Conservation (phyloP, 495 filamentous ascomycete species). For the Saxispiralis lemnorum region DNA sequence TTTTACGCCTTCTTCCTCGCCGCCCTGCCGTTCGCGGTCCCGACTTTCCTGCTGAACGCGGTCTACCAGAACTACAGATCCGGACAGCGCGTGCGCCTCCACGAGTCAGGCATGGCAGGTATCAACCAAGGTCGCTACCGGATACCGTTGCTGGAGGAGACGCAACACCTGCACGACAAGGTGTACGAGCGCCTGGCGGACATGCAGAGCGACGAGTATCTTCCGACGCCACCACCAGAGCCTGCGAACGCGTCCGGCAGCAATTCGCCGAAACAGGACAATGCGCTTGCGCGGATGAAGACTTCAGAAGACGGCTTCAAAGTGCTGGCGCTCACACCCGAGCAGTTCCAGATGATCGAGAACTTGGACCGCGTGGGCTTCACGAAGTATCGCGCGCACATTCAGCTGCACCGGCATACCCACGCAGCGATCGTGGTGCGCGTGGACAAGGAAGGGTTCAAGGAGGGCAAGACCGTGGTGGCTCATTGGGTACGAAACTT, state of each 20-base stretch:
- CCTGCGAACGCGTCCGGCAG: not conserved
- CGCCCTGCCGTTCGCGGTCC: constrained; percentile 48
- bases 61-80: constrained; percentile 57
- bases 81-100: constrained; percentile 50
- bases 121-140: constrained; percentile 49
- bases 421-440: constrained; percentile 87
- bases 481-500: constrained; percentile 73
- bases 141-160: constrained; percentile 54
- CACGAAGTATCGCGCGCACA: constrained; percentile 70
- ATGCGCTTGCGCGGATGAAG: constrained; percentile 1
- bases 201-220: constrained; percentile 40
- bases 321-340: constrained; percentile 55
- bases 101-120: constrained; percentile 48
- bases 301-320: constrained; percentile 30
- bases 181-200: constrained; percentile 53
- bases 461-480: constrained; percentile 62
- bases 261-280: not conserved
- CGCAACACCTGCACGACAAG: constrained; percentile 53
- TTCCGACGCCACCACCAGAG: constrained; percentile 25
- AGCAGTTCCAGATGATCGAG: constrained; percentile 69
- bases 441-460: constrained; percentile 39
- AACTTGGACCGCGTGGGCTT: constrained; percentile 57
- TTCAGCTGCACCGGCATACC: constrained; percentile 59
- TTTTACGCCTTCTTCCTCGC: constrained; percentile 43
- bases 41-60: constrained; percentile 57